phyloP scores from a whole-genome alignment of 2,329 filamentous ascomycete genomes.

The Alternaria brassicicola region DNA sequence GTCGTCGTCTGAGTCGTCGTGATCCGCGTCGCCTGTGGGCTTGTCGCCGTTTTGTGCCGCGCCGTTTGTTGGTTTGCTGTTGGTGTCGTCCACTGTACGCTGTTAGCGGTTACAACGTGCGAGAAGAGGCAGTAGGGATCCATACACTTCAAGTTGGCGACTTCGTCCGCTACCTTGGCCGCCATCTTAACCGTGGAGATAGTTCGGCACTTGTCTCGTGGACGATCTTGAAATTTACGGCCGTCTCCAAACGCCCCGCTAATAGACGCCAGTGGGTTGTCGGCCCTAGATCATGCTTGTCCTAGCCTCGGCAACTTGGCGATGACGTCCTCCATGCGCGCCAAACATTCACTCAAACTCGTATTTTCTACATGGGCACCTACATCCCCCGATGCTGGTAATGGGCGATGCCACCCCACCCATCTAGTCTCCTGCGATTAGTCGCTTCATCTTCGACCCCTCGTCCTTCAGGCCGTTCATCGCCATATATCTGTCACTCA shows the following conservation, averaged over 20 bases:
- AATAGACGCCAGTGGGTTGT: constrained; percentile 15
- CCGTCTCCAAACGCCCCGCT: constrained; percentile 16
- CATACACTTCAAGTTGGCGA: constrained; percentile 49
- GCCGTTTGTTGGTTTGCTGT: constrained; percentile 40
- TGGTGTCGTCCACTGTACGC: constrained; percentile 45
- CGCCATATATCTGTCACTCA: constrained; percentile 25
- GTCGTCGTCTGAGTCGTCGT: constrained; percentile 62
- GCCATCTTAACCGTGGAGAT: constrained; percentile 41
- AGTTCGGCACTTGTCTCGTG: constrained; percentile 5
- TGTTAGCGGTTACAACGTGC: constrained; percentile 9
- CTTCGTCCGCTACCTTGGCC: constrained; percentile 44
- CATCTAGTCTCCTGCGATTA: constrained; percentile 20
- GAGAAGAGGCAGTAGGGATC: background rate
- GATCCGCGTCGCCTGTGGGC: constrained; percentile 56
- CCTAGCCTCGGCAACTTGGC: constrained; percentile 6
- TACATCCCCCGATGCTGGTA: background rate
- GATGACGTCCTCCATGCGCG: constrained; percentile 38
- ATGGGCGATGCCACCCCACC: constrained; percentile 41
- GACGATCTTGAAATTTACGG: constrained; percentile 23
- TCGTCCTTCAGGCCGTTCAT: background rate
- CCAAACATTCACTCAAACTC: constrained; percentile 14
- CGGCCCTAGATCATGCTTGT: constrained; percentile 6
- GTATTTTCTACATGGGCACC: constrained; percentile 1
- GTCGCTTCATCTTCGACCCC: constrained; percentile 8
- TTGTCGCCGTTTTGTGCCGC: constrained; percentile 42